Conservation (phyloP, 1,284 basidiomycete genomes). For the Cutaneotrichosporon cavernicola region DNA sequence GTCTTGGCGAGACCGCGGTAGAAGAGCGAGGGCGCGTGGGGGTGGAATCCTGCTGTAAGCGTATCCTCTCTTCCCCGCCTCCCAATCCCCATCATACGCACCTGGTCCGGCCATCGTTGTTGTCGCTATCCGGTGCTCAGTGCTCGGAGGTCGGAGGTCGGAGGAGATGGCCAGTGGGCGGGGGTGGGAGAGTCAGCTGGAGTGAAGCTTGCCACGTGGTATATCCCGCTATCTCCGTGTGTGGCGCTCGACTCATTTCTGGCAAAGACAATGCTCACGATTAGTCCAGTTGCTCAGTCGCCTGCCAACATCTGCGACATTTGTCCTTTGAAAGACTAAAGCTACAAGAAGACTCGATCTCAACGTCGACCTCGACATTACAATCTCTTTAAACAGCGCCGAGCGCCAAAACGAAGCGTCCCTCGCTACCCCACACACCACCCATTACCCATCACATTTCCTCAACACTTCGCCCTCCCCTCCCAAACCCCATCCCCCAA, state of each 20-base stretch:
- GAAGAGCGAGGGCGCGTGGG: slow-evolving; percentile 73
- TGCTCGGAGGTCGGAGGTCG: no score
- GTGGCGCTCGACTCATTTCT: slow-evolving; percentile 10
- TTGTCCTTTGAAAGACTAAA: no score
- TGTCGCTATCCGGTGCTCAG: background rate
- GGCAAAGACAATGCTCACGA: background rate
- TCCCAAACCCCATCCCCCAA: background rate
- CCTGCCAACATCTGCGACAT: no score
- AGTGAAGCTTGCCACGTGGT: slow-evolving; percentile 1
- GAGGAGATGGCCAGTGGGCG: slow-evolving; percentile 1
- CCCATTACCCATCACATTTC: background rate
- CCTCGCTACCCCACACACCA: background rate
- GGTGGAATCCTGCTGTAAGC: slow-evolving; percentile 67
- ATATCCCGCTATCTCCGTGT: slow-evolving; percentile 10
- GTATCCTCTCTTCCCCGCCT: background rate
- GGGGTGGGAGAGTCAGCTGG: background rate
- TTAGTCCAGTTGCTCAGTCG: background rate
- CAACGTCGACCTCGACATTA: background rate
- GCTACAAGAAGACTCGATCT: background rate
- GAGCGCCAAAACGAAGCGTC: background rate
- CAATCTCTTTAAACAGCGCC: slow-evolving; percentile 4
- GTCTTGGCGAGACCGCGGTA: slow-evolving; percentile 77
- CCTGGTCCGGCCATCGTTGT: slow-evolving; percentile 40
- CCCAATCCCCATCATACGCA: slow-evolving; percentile 13
- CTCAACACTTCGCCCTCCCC: background rate